Base-by-base conservation (phyloP, 768 basidiomycete genomes). In the Rhodotorula toruloides region DNA sequence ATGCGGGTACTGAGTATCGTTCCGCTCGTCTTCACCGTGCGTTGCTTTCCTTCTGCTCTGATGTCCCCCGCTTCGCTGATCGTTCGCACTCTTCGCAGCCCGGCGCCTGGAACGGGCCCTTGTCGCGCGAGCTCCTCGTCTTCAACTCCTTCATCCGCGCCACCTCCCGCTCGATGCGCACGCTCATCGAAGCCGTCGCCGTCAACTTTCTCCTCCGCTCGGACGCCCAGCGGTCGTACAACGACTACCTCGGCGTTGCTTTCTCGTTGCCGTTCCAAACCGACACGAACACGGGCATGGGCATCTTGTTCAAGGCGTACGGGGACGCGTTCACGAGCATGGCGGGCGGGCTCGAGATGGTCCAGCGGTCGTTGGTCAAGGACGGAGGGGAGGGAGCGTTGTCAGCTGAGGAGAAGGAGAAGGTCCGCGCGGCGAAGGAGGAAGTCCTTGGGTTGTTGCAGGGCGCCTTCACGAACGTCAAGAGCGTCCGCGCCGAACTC, bases 131-230 rank as follows among this genome's bases (percentile, higher is more conserved):
- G 78, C 81, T 99, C 65, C 82, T 99, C 55, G 92, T 96, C 67
- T 99, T 98, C 84, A 99, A 99, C 81, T 91, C 92, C 54, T 98
- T 98, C 77, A 86, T 96, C 75, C 87, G 90, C 57, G 89, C 90
- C 56, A 81, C 98, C 67, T 89, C 91, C 62, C 87, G 92, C 65
- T 89, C 92, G 36, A 82, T 98, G 65, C 85, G 96, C 68, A 88
- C 88, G 63, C 81, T 98, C 72, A 79, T 96, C 68, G 96, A 99
- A 79, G 87, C 92, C 63, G 86, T 90, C 47, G 86, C 90, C 65
- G 79, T 96, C 75, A 96, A 96, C 80, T 89, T 97, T 87, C 81
- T 99, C 40, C 81, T 99, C 32, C 87, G 90, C 34, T 85, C 84
- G 37, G 93, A 97, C 75, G 92, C 91, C 40, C 85, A 87, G 39